phyloP scores from a whole-genome alignment of 2,329 filamentous ascomycete species.

The Exophiala sideris region DNA sequence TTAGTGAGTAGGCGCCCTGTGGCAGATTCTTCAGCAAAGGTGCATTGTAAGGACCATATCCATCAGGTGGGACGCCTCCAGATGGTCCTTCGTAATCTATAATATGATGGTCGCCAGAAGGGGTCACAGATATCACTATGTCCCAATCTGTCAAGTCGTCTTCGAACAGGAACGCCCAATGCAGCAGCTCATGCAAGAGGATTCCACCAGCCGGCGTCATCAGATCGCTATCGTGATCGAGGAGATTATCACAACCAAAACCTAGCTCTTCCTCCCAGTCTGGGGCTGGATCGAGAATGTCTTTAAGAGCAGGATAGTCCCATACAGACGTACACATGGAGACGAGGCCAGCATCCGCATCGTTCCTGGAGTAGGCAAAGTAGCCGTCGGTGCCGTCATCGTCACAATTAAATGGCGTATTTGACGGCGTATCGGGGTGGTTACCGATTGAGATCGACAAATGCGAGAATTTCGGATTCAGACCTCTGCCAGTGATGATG shows the following conservation, averaged over 20 bases:
- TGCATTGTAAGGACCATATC: constrained; percentile 2
- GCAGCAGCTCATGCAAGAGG: constrained; percentile 5
- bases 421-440: not conserved
- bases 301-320: not conserved
- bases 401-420: no score
- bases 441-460: constrained; percentile 1
- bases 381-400: no score
- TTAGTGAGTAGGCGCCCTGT: not conserved
- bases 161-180: not conserved
- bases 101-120: not conserved
- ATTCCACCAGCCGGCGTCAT: constrained; percentile 3
- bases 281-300: not conserved
- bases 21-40: not conserved
- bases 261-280: not conserved
- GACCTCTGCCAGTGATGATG: not conserved
- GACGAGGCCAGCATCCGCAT: not conserved
- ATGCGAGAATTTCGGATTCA: not conserved
- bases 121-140: no score
- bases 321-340: not conserved
- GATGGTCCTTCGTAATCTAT: not conserved
- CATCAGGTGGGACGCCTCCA: not conserved
- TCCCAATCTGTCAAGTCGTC: no score
- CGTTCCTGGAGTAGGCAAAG: not conserved
- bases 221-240: constrained; percentile 1
- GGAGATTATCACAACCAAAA: constrained; percentile 1